These are phyloP conservation scores for Henckelia pumila DNA, from an alignment of 257 asterid species.

Conservation along the genomic window DNA sequence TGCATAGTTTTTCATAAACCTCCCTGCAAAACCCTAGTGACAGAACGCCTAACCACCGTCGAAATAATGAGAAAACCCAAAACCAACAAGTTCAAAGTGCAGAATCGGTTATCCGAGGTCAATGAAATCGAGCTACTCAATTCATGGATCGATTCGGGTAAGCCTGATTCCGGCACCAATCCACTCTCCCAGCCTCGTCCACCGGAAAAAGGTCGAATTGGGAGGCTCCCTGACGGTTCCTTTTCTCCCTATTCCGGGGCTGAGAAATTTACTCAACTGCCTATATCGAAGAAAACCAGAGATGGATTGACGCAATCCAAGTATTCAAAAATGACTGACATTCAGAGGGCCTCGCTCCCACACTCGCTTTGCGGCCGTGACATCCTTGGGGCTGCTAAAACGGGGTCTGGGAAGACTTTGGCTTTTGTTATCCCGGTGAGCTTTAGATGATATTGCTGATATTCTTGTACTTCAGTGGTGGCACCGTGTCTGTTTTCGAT, in stretches of 20 bases:
- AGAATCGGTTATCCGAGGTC: constrained; percentile 49
- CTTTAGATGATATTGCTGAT: background rate
- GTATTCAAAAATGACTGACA: constrained; percentile 67
- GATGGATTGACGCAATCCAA: constrained; percentile 56
- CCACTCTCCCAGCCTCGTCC: constrained; percentile 62
- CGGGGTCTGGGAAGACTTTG: constrained; percentile 94
- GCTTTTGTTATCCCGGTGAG: constrained; percentile 90
- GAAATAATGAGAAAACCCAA: constrained; percentile 46
- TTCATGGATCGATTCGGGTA: constrained; percentile 63
- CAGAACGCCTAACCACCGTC: background rate
- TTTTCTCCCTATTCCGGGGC: constrained; percentile 74
- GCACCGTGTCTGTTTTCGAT: background rate
- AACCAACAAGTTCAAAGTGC: constrained; percentile 47
- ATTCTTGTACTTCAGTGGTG: no score
- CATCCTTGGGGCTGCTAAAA: constrained; percentile 95
- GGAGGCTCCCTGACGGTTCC: constrained; percentile 55
- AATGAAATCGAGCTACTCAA: constrained; percentile 72
- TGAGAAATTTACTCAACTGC: constrained; percentile 59
- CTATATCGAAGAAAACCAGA: constrained; percentile 76
- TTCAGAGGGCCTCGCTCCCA: constrained; percentile 93
- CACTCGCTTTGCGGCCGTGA: constrained; percentile 90
- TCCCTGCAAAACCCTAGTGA: background rate
- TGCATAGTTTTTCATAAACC: no score
- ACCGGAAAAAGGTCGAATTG: constrained; percentile 52
- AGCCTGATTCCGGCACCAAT: constrained; percentile 73